These are phyloP conservation scores for Populus ilicifolia DNA, from an alignment of 345 rosid species.

Conservation along the genomic window DNA sequence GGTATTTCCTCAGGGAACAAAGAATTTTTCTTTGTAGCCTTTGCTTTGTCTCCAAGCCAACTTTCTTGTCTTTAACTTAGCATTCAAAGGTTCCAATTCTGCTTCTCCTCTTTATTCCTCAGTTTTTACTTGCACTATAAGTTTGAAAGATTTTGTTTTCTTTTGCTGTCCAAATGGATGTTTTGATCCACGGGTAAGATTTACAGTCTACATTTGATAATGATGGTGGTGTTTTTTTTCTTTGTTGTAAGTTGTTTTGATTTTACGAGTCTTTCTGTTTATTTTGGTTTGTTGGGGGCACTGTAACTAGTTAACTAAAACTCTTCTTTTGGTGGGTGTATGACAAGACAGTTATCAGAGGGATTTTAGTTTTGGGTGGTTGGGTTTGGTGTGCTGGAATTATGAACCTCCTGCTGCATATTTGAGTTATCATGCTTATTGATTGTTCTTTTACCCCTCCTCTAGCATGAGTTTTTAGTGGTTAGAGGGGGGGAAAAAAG, in stretches of 20 bases:
- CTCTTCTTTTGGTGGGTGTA: background rate
- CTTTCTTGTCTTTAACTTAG: constrained; percentile 13
- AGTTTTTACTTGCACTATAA: no score
- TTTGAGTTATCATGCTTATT: background rate
- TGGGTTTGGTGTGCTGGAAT: background rate
- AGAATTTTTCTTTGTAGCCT: constrained; percentile 21
- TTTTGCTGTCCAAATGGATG: no score
- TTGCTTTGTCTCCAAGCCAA: constrained; percentile 62
- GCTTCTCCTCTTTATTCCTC: no score
- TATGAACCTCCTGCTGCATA: background rate
- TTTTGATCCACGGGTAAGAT: no score
- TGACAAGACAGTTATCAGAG: background rate
- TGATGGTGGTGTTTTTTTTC: no score
- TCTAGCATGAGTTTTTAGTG: background rate
- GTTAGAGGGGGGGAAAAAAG: no score
- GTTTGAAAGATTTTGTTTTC: no score
- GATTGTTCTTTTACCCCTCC: background rate
- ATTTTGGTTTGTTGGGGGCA: background rate
- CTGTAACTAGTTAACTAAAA: background rate
- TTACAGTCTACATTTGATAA: background rate
- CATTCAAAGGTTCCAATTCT: background rate
- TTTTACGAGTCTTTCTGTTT: background rate
- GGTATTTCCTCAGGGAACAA: background rate
- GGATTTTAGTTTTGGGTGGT: constrained; percentile 1
- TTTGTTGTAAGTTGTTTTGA: no score